These are phyloP conservation scores for Cercophora scortea DNA, from an alignment of 495 filamentous ascomycete genomes.

Conservation along the genomic window DNA sequence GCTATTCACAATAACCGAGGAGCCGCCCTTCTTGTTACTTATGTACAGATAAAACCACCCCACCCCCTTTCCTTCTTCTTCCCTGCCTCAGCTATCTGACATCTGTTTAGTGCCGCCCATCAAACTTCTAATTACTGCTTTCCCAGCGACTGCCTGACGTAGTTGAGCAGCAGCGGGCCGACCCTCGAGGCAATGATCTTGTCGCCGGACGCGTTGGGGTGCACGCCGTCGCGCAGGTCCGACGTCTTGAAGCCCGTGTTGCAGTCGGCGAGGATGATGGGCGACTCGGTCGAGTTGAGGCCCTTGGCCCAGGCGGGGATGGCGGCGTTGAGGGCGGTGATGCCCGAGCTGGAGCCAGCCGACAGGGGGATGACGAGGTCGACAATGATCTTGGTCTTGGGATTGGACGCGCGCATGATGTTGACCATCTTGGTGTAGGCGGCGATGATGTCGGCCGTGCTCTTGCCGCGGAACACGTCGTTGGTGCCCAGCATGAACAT, in stretches of 20 bases:
- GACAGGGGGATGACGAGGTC: conserved; percentile 27
- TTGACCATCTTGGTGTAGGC: conserved; percentile 31
- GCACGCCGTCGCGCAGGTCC: conserved; percentile 28
- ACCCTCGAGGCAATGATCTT: conserved; percentile 20
- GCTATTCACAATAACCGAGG: too few species aligned
- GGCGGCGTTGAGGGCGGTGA: conserved; percentile 24
- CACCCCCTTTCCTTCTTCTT: neutral
- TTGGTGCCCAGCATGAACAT: conserved; percentile 40
- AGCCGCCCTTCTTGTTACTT: too few species aligned
- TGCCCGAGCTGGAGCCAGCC: conserved; percentile 8
- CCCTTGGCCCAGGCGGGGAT: conserved; percentile 29
- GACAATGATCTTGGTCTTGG: conserved; percentile 31
- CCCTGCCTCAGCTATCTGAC: neutral
- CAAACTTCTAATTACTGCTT: neutral
- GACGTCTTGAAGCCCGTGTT: conserved; percentile 24
- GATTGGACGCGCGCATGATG: conserved; percentile 26
- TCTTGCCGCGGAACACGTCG: conserved; percentile 23
- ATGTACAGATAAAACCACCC: too few species aligned
- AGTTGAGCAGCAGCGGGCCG: conserved; percentile 23
- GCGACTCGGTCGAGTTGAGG: conserved; percentile 24
- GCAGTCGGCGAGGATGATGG: conserved; percentile 32
- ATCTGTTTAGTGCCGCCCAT: neutral
- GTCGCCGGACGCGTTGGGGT: conserved; percentile 30
- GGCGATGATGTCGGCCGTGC: conserved; percentile 24
- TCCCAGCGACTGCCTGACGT: conserved; percentile 10